These are phyloP conservation scores for Scolecobasidium constrictum DNA, from an alignment of 2,329 filamentous ascomycete species.

Conservation along the genomic window DNA sequence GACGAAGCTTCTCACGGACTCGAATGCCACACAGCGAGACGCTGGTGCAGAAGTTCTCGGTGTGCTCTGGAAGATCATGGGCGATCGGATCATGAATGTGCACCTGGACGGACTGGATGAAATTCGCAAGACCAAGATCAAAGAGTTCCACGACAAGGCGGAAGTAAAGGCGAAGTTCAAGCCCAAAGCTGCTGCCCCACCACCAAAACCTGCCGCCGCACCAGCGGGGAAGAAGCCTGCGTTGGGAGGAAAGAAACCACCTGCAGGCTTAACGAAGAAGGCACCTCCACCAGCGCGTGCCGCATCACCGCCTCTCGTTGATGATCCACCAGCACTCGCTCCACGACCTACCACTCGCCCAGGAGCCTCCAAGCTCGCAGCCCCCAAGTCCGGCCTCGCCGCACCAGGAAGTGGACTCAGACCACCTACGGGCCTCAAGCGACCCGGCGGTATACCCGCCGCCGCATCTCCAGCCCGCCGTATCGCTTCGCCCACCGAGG, in stretches of 20 bases:
- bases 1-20: constrained; percentile 85
- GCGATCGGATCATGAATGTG: constrained; percentile 88
- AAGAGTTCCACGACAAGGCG: constrained; percentile 75
- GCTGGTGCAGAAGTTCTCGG: constrained; percentile 88
- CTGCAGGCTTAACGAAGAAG: constrained; percentile 42
- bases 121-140: constrained; percentile 89
- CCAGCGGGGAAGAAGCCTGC: constrained; percentile 30
- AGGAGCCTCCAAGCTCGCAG: constrained; percentile 24
- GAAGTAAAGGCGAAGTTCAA: constrained; percentile 86
- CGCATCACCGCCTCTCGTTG: constrained; percentile 23
- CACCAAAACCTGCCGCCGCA: constrained; percentile 38
- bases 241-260: constrained; percentile 34
- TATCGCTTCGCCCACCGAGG: constrained; percentile 15
- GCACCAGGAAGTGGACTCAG: constrained; percentile 17
- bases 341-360: constrained; percentile 48
- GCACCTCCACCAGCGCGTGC: constrained; percentile 32
- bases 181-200: constrained; percentile 61
- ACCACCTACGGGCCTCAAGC: constrained; percentile 11
- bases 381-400: constrained; percentile 32
- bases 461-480: constrained; percentile 6
- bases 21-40: constrained; percentile 72
- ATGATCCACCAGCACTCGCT: constrained; percentile 40
- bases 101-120: constrained; percentile 89
- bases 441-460: constrained; percentile 2
- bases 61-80: constrained; percentile 97